Evolutionary conservation across 306 rosid species (phyloP).

Genomic region (Macrotyloma uniflorum): DNA sequence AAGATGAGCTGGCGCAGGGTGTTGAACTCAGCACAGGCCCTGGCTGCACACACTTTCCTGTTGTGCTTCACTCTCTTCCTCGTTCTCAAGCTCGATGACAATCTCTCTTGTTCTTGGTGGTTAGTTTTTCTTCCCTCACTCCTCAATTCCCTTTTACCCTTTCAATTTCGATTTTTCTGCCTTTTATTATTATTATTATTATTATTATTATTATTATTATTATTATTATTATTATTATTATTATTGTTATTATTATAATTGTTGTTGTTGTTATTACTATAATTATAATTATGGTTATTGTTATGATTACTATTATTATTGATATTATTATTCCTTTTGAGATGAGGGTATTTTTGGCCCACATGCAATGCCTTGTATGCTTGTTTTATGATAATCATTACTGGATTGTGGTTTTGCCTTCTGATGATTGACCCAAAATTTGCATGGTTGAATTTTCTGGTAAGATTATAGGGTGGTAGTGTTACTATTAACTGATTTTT

Average conservation of each 20-base stretch:
- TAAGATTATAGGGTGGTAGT: neutral
- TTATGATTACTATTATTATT: neutral
- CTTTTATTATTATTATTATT: neutral
- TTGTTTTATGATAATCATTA: slow-evolving; percentile 13
- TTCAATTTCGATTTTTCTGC: neutral
- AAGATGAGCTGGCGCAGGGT: slow-evolving; percentile 94
- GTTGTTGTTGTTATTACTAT: neutral
- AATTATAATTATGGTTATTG: no score
- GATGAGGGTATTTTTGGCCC: slow-evolving; percentile 3
- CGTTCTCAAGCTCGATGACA: slow-evolving; percentile 88
- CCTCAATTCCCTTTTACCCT: neutral
- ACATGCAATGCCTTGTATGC: slow-evolving; percentile 28
- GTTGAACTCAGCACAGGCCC: slow-evolving; percentile 83
- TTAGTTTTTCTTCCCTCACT: slow-evolving; percentile 37
- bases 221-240: neutral
- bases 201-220: neutral
- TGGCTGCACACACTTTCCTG: slow-evolving; percentile 79
- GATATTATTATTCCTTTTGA: slow-evolving; percentile 11
- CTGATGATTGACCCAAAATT: neutral
- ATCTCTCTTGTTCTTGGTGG: slow-evolving; percentile 86
- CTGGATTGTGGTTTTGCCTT: slow-evolving; percentile 2
- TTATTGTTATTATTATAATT: slow-evolving; percentile 22
- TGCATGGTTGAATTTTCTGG: neutral
- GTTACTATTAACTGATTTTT: neutral
- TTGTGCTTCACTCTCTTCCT: slow-evolving; percentile 83